Evolutionary conservation across 306 rosid genomes (phyloP), one percentile per base, ranked within the genome.

Genomic region (Dalbergia oliveri): DNA sequence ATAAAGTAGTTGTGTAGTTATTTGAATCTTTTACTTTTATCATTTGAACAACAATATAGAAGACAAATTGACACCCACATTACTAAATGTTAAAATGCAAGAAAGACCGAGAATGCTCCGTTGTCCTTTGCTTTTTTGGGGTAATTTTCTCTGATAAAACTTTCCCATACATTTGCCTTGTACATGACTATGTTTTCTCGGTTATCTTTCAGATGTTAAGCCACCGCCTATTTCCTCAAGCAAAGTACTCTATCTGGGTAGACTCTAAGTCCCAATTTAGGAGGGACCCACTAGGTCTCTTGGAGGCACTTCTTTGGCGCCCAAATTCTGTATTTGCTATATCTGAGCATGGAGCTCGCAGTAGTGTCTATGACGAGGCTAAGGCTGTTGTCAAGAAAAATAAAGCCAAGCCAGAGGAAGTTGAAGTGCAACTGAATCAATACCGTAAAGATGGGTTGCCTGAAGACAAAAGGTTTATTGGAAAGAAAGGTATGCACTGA

Each of bases 301-400:
- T 95, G n/a, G 97, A 95, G 87, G 90, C 89, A 41, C 97, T 93
- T 68, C 97, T 95, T 80, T 95, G 94, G 98, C 96, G 89, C 71
- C 23, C 98, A 69, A 86, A 88, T 78, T 86, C 92, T 79, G 69
- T 89, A 51, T 89, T 93, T 68, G 99, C 98, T 4, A 93, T 95
- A 80, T 95, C 99, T 63, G 96, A 95, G 84, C 98, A 93, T 73
- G 99, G 99, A 87, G 99, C 98, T 87, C 98, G 99, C 33, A 64
- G 99, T 69, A 95, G 94, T 19, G 89, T 95, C 77, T 95, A 90
- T 80, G 99, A 95, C 10, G 99, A 95, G 83, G 96, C 98, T 8
- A 92, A 88, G 87, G 99, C 97, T 69, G 98, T 93, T 70, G 97
- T 95, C 78, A 90, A 81, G 88, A 95, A 95, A 88, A 88, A 95